Percentiles rank a stretch among this genome's conserved stretches.
Evolutionary conservation across 1,139 yeast species (phyloP).

Genomic region (Casaregolazyma suthepensis): DNA sequence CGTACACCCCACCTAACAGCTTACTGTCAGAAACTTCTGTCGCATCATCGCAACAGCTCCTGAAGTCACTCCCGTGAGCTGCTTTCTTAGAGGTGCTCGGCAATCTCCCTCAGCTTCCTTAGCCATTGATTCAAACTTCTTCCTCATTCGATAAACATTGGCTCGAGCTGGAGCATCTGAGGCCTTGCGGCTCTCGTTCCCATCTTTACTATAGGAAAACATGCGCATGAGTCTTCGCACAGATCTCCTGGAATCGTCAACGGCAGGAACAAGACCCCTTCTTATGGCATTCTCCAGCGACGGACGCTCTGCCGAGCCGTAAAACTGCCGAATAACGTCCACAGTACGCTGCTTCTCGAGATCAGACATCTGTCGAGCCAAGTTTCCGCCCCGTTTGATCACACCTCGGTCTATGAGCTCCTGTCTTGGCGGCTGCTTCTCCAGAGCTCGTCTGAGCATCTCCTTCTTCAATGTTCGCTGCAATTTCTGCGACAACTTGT

Average conservation of each 20-base stretch:
- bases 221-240: slow-evolving; percentile 24
- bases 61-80: slow-evolving; percentile 14
- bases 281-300: slow-evolving; percentile 21
- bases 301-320: slow-evolving; percentile 19
- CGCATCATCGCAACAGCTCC: slow-evolving; percentile 18
- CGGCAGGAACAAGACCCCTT: slow-evolving; percentile 17
- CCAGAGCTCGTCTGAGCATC: slow-evolving; percentile 21
- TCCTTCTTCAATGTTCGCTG: slow-evolving; percentile 24
- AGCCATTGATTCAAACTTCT: slow-evolving; percentile 20
- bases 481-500: slow-evolving; percentile 20
- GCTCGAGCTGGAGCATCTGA: slow-evolving; percentile 25
- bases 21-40: slow-evolving; percentile 18
- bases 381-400: slow-evolving; percentile 19
- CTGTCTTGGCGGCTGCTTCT: slow-evolving; percentile 21
- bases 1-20: background rate
- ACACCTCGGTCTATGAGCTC: slow-evolving; percentile 24
- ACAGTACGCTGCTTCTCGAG: slow-evolving; percentile 23
- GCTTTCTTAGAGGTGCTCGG: slow-evolving; percentile 9
- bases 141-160: slow-evolving; percentile 22
- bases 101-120: slow-evolving; percentile 7
- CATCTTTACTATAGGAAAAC: slow-evolving; percentile 22
- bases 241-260: slow-evolving; percentile 14
- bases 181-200: slow-evolving; percentile 3
- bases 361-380: slow-evolving; percentile 19
- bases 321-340: slow-evolving; percentile 21